Percentiles rank a stretch among this genome's conserved stretches.
Evolutionary conservation across 148 eudicot genomes (phyloP).

Genomic region (Rhododendron mucronatum): DNA sequence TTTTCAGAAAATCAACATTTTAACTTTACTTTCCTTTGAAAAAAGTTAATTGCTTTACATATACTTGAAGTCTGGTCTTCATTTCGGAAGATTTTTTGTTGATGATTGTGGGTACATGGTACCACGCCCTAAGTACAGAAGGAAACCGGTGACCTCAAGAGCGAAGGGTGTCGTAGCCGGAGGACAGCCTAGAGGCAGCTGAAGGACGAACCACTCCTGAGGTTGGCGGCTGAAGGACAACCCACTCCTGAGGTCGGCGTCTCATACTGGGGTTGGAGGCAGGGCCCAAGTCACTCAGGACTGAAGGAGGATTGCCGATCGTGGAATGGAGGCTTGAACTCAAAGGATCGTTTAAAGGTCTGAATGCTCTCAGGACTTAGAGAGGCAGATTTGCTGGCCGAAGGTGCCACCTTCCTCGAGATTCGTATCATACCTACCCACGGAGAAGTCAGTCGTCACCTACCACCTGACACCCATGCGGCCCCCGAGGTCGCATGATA

Average conservation of each 20-base stretch:
- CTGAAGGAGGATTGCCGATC: neutral
- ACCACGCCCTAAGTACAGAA: neutral
- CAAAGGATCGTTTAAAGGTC: neutral
- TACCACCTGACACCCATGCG: neutral
- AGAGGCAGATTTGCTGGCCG: neutral
- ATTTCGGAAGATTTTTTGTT: neutral
- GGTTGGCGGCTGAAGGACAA: neutral
- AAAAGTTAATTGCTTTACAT: neutral
- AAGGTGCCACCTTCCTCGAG: neutral
- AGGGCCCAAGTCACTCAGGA: neutral
- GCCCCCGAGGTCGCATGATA: neutral
- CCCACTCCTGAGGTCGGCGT: neutral
- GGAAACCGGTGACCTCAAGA: neutral
- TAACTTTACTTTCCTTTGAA: neutral
- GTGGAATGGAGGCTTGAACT: neutral
- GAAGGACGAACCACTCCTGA: neutral
- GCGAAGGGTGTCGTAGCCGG: neutral
- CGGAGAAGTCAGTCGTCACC: neutral
- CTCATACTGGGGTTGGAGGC: neutral
- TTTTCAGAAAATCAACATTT: neutral
- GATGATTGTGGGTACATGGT: neutral
- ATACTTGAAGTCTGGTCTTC: neutral
- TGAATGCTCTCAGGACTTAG: neutral
- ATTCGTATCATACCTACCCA: neutral
- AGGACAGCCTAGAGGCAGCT: neutral